Conservation (phyloP, 345 rosid species). For the Lagerstroemia speciosa region DNA sequence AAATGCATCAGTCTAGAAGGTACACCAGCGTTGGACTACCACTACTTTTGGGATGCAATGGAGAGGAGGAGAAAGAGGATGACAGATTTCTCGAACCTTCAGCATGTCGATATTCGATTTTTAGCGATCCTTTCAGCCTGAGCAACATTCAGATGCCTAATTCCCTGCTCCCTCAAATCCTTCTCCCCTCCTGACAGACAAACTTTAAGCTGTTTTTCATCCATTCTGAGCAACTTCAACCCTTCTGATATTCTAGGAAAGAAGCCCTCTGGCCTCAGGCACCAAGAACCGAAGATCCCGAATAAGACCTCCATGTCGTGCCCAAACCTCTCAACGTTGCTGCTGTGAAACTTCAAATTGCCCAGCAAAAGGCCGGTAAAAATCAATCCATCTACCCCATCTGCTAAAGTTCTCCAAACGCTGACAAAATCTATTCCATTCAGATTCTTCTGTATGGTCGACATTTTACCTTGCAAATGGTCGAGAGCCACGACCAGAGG, state of each 20-base stretch:
- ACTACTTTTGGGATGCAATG: no score
- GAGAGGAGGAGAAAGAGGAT: no score
- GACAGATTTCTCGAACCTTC: no score
- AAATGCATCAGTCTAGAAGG: no score
- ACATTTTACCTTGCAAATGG: conserved; percentile 65
- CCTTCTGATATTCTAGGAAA: conserved; percentile 56
- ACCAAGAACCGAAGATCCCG: conserved; percentile 72
- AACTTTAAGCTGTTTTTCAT: conserved; percentile 44
- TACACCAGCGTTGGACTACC: no score
- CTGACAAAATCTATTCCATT: conserved; percentile 54
- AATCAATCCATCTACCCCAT: conserved; percentile 50
- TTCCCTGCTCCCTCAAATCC: conserved; percentile 52
- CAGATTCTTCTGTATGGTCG: conserved; percentile 45
- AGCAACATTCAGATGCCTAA: conserved; percentile 42
- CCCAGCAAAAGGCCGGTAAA: conserved; percentile 51
- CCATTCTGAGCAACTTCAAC: conserved; percentile 54
- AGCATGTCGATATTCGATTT: conserved; percentile 9
- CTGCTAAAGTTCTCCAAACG: conserved; percentile 74
- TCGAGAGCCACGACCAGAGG: conserved; percentile 63
- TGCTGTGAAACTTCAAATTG: conserved; percentile 46
- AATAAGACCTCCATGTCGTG: conserved; percentile 57
- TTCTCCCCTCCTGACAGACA: conserved; percentile 26
- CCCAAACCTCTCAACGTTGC: conserved; percentile 54
- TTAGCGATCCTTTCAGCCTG: conserved; percentile 57
- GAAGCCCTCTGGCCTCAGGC: conserved; percentile 77